These are phyloP conservation scores for Aspergillus heteromorphus DNA, from an alignment of 495 filamentous ascomycete species.

Conservation along the genomic window DNA sequence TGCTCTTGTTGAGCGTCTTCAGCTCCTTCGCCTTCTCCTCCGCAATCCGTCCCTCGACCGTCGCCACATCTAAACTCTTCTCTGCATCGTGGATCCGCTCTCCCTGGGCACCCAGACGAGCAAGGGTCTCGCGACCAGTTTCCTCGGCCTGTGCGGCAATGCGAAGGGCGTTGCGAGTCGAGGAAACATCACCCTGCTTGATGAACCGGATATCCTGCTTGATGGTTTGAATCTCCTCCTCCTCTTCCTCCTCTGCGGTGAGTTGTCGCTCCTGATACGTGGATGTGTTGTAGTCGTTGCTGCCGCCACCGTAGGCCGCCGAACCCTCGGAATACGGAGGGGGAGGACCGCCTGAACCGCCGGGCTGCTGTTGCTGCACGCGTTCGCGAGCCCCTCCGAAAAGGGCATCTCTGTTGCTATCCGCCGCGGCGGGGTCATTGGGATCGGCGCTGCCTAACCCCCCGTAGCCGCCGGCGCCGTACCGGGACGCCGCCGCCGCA, in stretches of 20 bases:
- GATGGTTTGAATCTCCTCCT: constrained; percentile 60
- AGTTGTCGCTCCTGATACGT: constrained; percentile 62
- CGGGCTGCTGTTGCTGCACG: constrained; percentile 35
- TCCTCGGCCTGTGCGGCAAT: constrained; percentile 65
- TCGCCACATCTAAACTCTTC: constrained; percentile 64
- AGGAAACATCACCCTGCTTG: constrained; percentile 69
- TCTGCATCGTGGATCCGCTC: constrained; percentile 77
- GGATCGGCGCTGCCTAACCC: constrained; percentile 55
- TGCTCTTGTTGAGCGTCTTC: constrained; percentile 70
- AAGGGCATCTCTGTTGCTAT: constrained; percentile 55
- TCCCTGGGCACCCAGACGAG: constrained; percentile 65
- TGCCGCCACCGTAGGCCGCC: constrained; percentile 40
- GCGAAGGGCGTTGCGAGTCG: constrained; percentile 62
- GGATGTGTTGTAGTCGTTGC: constrained; percentile 51
- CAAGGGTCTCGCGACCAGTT: constrained; percentile 63
- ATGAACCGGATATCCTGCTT: constrained; percentile 72
- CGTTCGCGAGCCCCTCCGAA: constrained; percentile 62
- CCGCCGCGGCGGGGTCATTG: constrained; percentile 43
- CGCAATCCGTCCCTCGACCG: constrained; percentile 63
- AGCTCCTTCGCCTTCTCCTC: constrained; percentile 71
- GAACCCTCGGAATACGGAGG: constrained; percentile 41
- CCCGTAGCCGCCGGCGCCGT: constrained; percentile 68
- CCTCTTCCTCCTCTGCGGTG: constrained; percentile 68
- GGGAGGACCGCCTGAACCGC: constrained; percentile 22
- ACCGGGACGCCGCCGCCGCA: constrained; percentile 30